Evolutionary conservation across 1,139 yeast species (phyloP), one percentile per base, ranked within the genome.

Genomic region (Hyphopichia pseudoburtonii): DNA sequence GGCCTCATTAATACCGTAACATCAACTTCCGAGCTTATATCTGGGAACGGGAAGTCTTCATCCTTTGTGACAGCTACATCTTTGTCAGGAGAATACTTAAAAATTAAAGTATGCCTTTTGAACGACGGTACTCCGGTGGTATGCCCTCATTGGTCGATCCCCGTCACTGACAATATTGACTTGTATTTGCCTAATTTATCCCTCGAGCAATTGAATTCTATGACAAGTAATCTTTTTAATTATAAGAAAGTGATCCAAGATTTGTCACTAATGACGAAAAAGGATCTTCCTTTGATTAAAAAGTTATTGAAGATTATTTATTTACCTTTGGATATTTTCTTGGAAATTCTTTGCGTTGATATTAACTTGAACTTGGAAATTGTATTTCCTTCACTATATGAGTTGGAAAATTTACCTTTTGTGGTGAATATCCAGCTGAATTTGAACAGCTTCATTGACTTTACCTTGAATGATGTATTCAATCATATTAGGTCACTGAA

Each of bases 21-120:
- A 2, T 40, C 56, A 1, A 50, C 57, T 1, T 38, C 48, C 16
- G 61, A 54, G 32, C 39, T 50, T 9, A 45, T 48, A 5, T 46
- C 57, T 5, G 47, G 52, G 2, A 27, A 19, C 12, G 43, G 47
- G n/a, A 32, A 46, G 0, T 50, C 80, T 5, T 69, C 83, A 27
- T 82, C 95, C 5, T 80, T 88, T 53, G 96, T 92, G 14, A 90
- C 97, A 0, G 94, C 96, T 0, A 88, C 97, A 0, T 89, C 97
- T 1, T 67, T 92, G 36, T 77, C 83, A 15, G 97, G 97, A 3
- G 83, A 80, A 41, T 92, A 88, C 55, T 70, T 82, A 33, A 74
- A 86, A 35, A 66, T 88, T 15, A 78, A 77, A 43, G 82, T 90
- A 1, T 85, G 89, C 44, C 58, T 85, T 25, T 73, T 92, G 16